phyloP scores from a whole-genome alignment of 2,329 filamentous ascomycete species.

The Fusarium sp. region DNA sequence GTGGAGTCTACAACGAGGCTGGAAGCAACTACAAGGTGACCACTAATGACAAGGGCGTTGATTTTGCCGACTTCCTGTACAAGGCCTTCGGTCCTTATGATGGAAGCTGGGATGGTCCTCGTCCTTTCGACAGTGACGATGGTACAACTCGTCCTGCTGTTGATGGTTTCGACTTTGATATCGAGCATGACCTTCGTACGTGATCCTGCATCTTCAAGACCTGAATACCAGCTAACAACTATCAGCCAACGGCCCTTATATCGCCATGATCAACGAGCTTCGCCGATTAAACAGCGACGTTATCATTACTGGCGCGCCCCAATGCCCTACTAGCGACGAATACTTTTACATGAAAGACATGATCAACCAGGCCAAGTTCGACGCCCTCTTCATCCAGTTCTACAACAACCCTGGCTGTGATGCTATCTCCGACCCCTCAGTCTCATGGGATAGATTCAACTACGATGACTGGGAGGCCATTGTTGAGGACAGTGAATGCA shows the following conservation, averaged over 20 bases:
- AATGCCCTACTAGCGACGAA: conserved; percentile 52
- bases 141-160: conserved; percentile 44
- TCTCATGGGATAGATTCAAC: conserved; percentile 53
- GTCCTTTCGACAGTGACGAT: conserved; percentile 53
- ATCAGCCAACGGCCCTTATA: conserved; percentile 52
- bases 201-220: background rate
- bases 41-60: conserved; percentile 46
- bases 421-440: conserved; percentile 46
- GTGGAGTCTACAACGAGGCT: conserved; percentile 47
- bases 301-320: conserved; percentile 59
- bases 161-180: conserved; percentile 59
- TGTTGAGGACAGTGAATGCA: conserved; percentile 50
- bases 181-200: conserved; percentile 52
- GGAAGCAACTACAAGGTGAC: conserved; percentile 51
- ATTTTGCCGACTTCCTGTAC: conserved; percentile 56
- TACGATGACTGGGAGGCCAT: conserved; percentile 57
- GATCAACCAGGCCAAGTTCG: conserved; percentile 56
- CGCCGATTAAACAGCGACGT: conserved; percentile 48
- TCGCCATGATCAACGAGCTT: conserved; percentile 53
- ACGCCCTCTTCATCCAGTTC: conserved; percentile 61
- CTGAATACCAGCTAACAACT: background rate
- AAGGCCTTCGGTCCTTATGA: conserved; percentile 54
- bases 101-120: conserved; percentile 48
- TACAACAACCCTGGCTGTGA: conserved; percentile 60
- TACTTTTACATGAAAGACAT: conserved; percentile 52